phyloP scores from a whole-genome alignment of 2,329 filamentous ascomycete species.

The Metarhizium brunneum region DNA sequence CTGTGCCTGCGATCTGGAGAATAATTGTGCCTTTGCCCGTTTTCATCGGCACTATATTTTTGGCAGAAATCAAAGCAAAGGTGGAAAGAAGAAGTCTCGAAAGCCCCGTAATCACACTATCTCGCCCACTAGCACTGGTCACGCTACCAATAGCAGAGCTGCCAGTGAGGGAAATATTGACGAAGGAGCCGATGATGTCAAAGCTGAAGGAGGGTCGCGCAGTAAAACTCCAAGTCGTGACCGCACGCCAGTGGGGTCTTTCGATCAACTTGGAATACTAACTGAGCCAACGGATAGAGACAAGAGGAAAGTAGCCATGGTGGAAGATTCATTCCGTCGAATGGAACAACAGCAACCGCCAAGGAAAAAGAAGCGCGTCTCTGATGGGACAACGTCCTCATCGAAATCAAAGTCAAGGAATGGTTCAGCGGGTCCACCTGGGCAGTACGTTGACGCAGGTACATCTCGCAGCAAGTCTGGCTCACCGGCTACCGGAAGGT shows the following conservation, averaged over 20 bases:
- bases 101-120: constrained; percentile 47
- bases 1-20: constrained; percentile 61
- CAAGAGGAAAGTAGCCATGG: constrained; percentile 57
- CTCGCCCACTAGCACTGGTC: constrained; percentile 53
- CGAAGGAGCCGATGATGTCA: constrained; percentile 42
- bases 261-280: constrained; percentile 49
- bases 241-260: constrained; percentile 51
- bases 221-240: constrained; percentile 61
- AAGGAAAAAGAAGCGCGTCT: constrained; percentile 53
- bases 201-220: constrained; percentile 36
- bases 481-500: constrained; percentile 36
- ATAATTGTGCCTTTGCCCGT: constrained; percentile 53
- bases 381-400: constrained; percentile 38
- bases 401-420: constrained; percentile 31
- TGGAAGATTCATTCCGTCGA: constrained; percentile 53
- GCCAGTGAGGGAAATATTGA: constrained; percentile 53
- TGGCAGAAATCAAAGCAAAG: constrained; percentile 32
- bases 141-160: constrained; percentile 54
- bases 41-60: constrained; percentile 50
- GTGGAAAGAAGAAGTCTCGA: constrained; percentile 40
- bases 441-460: constrained; percentile 41
- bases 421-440: constrained; percentile 24
- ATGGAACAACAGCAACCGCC: constrained; percentile 50
- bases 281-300: constrained; percentile 58
- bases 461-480: constrained; percentile 45